Base-by-base conservation (phyloP, 345 rosid species). In the Salix udensis region DNA sequence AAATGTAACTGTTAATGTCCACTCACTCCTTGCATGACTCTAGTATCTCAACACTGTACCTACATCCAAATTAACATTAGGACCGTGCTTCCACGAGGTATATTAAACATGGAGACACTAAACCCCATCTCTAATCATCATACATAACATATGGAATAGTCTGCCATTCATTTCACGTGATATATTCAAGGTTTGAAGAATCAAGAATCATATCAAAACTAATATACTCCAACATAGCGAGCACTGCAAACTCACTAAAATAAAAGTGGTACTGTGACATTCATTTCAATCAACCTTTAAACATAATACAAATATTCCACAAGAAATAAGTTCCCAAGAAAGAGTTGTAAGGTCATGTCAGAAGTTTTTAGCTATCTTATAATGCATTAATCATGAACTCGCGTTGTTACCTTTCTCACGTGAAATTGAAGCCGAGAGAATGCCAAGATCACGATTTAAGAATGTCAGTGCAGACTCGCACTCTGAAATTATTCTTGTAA, bases 401-500 rank as follows among this genome's bases (percentile, higher is more conserved):
- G 19, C 72, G 65, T 23, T 66, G 26, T 52, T 71, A 30, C 93
- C 92, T 81, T 71, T 85, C 81, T 90, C 94, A 30, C 94, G 95
- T 30, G 91, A 89, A 81, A 96, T 92, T 65, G 97, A 94, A 67
- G 97, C 87, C 0, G 95, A 96, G 21, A 96, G 94, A 79, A 96
- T 89, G 26, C 95, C 90, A 65, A 93, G 95, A 83, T 94, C 99
- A 13, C 89, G 88, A 78, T 94, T 93, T 76, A 94, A 88, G 87
- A 89, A 90, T 21, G 97, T 92, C 77, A 96, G 75, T 42, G 89
- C 91, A 48, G 97, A 91, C 74, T 96, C 99, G 44, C 95, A 96
- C 73, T 94, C 98, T 0, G 98, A 91, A 67, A 96, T 93, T 65
- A 96, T 94, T 85, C 94, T 87, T 7, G 94, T 83, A 9, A 96